phyloP scores from a whole-genome alignment of 768 basidiomycete genomes.

The Boletales sp. region DNA sequence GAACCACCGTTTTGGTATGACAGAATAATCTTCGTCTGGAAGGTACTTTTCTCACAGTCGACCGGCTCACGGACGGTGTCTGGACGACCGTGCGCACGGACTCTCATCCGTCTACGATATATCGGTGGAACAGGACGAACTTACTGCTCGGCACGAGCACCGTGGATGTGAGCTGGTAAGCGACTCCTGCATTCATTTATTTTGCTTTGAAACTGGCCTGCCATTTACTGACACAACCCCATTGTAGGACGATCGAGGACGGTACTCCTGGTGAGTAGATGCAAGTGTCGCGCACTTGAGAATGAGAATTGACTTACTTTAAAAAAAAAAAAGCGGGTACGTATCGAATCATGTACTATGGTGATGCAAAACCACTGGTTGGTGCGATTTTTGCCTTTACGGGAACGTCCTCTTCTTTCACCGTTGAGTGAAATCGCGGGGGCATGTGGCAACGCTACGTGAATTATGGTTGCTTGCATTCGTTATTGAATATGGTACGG shows the following conservation, averaged over 20 bases:
- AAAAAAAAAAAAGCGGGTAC: conserved; percentile 50
- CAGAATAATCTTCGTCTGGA: conserved; percentile 79
- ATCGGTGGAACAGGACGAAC: conserved; percentile 59
- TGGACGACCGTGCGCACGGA: conserved; percentile 67
- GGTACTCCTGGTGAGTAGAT: conserved; percentile 37
- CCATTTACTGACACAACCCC: not conserved
- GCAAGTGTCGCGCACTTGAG: not conserved
- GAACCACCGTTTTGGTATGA: not conserved
- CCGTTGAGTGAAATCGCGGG: conserved; percentile 30
- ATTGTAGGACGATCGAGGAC: conserved; percentile 56
- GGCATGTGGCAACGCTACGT: too few relatives aligned
- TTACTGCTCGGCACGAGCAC: conserved; percentile 58
- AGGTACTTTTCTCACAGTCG: conserved; percentile 67
- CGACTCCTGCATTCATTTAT: too few relatives aligned
- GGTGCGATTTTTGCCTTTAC: conserved; percentile 63
- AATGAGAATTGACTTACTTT: not conserved
- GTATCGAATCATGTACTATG: conserved; percentile 69
- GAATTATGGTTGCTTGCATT: too few relatives aligned
- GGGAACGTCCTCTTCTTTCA: conserved; percentile 61
- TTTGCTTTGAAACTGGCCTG: conserved; percentile 6
- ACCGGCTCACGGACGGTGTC: conserved; percentile 42
- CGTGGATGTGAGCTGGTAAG: conserved; percentile 63
- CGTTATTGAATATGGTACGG: too few relatives aligned
- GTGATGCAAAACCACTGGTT: conserved; percentile 68
- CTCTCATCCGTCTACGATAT: conserved; percentile 75